Conservation (phyloP, 257 asterid genomes). For the Scutellaria baicalensis region DNA sequence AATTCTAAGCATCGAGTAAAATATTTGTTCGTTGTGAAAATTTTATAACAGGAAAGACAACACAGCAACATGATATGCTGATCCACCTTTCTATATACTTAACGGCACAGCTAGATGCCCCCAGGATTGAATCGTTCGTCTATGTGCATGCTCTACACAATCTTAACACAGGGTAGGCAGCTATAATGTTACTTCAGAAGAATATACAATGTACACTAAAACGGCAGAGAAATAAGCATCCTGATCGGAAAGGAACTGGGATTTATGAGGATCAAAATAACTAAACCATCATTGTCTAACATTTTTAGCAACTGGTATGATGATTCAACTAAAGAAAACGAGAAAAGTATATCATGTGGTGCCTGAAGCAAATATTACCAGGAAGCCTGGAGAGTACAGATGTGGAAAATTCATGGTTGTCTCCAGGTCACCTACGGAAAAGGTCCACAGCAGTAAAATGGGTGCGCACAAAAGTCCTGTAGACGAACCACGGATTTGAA, state of each 20-base stretch:
- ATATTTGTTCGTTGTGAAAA: not conserved
- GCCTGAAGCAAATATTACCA: constrained; percentile 51
- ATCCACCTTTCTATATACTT: not conserved
- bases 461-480: constrained; percentile 59
- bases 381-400: constrained; percentile 76
- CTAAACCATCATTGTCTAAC: not conserved
- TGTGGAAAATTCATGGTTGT: constrained; percentile 50
- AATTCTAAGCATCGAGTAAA: not conserved
- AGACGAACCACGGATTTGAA: not conserved
- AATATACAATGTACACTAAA: too few species aligned
- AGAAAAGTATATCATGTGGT: not conserved
- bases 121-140: not conserved
- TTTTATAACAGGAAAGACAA: not conserved
- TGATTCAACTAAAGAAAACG: not conserved
- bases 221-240: too few species aligned
- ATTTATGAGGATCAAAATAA: too few species aligned
- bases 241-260: too few species aligned
- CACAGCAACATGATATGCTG: not conserved
- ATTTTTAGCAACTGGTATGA: not conserved
- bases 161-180: not conserved
- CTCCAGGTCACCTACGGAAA: constrained; percentile 64
- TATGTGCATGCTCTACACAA: not conserved
- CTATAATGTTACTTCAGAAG: not conserved
- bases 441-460: constrained; percentile 60
- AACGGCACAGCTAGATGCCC: not conserved